Conservation (phyloP, 805 yeast genomes). For the Pichia kluyveri region DNA sequence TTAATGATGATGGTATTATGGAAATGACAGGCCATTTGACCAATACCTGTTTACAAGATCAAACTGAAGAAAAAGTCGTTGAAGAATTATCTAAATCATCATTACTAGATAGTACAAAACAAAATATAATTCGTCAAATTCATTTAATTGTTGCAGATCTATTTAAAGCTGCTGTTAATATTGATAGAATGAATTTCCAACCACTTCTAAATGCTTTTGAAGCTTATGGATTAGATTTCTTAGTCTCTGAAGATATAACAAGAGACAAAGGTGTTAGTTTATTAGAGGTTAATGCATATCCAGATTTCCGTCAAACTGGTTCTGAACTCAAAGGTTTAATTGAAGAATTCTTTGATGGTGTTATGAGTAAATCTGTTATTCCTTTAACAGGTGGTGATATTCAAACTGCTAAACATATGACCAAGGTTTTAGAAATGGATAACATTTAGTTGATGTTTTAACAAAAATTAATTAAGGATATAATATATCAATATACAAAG, state of each 20-base stretch:
- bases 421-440: slow-evolving; percentile 8
- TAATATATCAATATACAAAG: too few species aligned
- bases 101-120: slow-evolving; percentile 28
- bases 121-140: slow-evolving; percentile 43
- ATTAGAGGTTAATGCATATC: slow-evolving; percentile 86
- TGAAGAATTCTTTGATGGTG: slow-evolving; percentile 52
- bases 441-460: neutral
- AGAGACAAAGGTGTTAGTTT: slow-evolving; percentile 35
- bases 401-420: slow-evolving; percentile 3
- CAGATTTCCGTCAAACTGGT: slow-evolving; percentile 97
- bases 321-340: slow-evolving; percentile 58
- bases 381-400: slow-evolving; percentile 7
- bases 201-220: slow-evolving; percentile 79
- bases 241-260: slow-evolving; percentile 47
- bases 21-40: slow-evolving; percentile 75
- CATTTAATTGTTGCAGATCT: slow-evolving; percentile 56
- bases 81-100: slow-evolving; percentile 60
- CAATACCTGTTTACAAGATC: slow-evolving; percentile 78
- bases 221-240: slow-evolving; percentile 80
- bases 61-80: slow-evolving; percentile 20
- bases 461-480: too few species aligned
- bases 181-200: slow-evolving; percentile 77
- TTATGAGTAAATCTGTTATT: slow-evolving; percentile 28
- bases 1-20: slow-evolving; percentile 23
- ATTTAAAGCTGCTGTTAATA: slow-evolving; percentile 71